Percentiles rank a stretch among this genome's conserved stretches.
Conservation (phyloP, 305 asterid genomes). For the Fraxinus greggii region DNA sequence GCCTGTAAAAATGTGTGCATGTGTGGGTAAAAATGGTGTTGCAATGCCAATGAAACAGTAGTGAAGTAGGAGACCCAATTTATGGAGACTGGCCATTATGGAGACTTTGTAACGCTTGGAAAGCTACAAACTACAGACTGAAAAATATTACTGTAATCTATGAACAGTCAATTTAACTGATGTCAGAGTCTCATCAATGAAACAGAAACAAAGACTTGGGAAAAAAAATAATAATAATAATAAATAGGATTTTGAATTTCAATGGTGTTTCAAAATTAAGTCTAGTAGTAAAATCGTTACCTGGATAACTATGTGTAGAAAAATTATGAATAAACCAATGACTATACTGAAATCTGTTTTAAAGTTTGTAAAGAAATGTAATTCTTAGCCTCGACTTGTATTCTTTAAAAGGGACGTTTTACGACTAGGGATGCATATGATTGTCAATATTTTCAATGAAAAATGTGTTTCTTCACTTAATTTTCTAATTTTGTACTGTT, state of each 20-base stretch:
- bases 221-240: too few relatives aligned
- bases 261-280: neutral
- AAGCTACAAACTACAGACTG: neutral
- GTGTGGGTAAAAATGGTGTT: neutral
- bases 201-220: neutral
- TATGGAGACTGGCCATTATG: neutral
- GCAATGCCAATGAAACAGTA: neutral
- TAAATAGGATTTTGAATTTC: neutral
- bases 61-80: conserved; percentile 14
- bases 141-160: neutral
- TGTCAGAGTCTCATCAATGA: neutral
- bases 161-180: neutral
- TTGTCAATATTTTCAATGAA: too few relatives aligned
- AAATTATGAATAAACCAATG: neutral
- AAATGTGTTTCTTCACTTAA: too few relatives aligned
- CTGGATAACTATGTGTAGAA: neutral
- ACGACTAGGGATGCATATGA: too few relatives aligned
- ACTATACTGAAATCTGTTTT: neutral
- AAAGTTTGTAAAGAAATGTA: neutral
- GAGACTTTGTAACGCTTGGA: neutral
- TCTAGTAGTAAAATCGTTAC: neutral
- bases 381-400: neutral
- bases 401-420: neutral
- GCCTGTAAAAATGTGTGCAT: neutral
- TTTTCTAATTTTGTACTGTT: too few relatives aligned